These are phyloP conservation scores for Discostella pseudostelligera DNA, from an alignment of 108 stramenopile genomes.

Conservation along the genomic window DNA sequence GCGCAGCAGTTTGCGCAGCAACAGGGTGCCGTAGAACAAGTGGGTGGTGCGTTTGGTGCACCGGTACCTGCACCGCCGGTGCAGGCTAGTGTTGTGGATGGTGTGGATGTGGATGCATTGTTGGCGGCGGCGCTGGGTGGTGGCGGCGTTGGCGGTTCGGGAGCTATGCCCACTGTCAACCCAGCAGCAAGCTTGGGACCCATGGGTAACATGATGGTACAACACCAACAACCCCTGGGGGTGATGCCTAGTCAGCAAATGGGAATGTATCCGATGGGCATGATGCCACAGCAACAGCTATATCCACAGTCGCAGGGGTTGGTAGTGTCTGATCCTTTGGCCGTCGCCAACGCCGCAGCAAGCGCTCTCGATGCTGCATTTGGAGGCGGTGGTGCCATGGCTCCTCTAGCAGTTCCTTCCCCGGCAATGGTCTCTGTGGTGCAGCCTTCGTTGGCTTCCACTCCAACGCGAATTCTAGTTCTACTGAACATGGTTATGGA, in stretches of 20 bases:
- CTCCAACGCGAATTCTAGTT: conserved; percentile 75
- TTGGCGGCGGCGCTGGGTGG: conserved; percentile 80
- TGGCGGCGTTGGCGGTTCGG: neutral
- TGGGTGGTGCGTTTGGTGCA: conserved; percentile 17
- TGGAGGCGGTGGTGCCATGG: conserved; percentile 31
- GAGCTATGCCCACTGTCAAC: conserved; percentile 4
- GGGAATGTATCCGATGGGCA: conserved; percentile 19
- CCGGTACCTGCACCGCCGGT: conserved; percentile 18
- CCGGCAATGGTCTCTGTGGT: neutral
- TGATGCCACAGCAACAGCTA: conserved; percentile 15
- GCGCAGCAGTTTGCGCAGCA: conserved; percentile 26
- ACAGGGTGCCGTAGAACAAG: conserved; percentile 1
- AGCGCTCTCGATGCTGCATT: conserved; percentile 56
- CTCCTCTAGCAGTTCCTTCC: conserved; percentile 8
- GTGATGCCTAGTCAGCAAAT: conserved; percentile 8
- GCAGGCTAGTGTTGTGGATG: conserved; percentile 51
- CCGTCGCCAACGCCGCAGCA: conserved; percentile 66
- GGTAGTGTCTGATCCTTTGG: conserved; percentile 51
- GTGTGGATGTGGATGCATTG: conserved; percentile 76
- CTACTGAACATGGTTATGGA: conserved; percentile 96
- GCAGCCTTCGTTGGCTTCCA: neutral
- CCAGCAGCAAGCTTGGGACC: conserved; percentile 32
- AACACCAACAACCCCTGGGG: conserved; percentile 15
- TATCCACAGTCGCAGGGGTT: conserved; percentile 28
- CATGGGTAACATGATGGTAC: conserved; percentile 44